These are phyloP conservation scores for Arabis alpina DNA, from an alignment of 345 rosid genomes.

Conservation along the genomic window DNA sequence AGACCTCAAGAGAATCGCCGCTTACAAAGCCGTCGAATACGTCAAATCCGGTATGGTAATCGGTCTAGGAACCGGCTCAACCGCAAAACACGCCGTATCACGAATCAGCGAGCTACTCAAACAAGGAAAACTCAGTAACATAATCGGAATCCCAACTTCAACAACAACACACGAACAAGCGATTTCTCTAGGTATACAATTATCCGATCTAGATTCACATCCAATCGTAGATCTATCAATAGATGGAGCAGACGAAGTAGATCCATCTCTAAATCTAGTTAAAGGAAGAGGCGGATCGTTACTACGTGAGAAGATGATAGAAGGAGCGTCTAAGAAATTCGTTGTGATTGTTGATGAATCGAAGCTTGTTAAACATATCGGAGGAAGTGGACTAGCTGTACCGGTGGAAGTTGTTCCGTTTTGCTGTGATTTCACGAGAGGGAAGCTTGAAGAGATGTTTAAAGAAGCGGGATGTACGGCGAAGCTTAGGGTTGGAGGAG, in stretches of 20 bases:
- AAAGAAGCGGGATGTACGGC: slow-evolving; percentile 66
- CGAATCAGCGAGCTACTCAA: slow-evolving; percentile 80
- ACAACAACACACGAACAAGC: slow-evolving; percentile 79
- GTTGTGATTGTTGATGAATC: slow-evolving; percentile 78
- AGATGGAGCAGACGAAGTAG: slow-evolving; percentile 99
- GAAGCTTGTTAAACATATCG: slow-evolving; percentile 62
- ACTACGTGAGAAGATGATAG: slow-evolving; percentile 91
- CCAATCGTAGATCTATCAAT: slow-evolving; percentile 81
- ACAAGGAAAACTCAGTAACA: slow-evolving; percentile 68
- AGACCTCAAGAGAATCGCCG: slow-evolving; percentile 77
- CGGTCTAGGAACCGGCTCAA: slow-evolving; percentile 97
- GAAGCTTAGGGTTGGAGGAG: slow-evolving; percentile 49
- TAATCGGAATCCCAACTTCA: slow-evolving; percentile 88
- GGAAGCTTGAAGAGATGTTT: slow-evolving; percentile 59
- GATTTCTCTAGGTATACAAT: slow-evolving; percentile 74
- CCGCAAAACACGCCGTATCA: slow-evolving; percentile 87
- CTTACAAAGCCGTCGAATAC: slow-evolving; percentile 88
- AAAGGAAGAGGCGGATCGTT: slow-evolving; percentile 95
- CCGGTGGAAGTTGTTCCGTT: slow-evolving; percentile 89
- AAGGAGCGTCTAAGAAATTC: slow-evolving; percentile 73
- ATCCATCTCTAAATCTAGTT: slow-evolving; percentile 70
- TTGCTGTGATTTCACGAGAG: slow-evolving; percentile 72
- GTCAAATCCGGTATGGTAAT: slow-evolving; percentile 95
- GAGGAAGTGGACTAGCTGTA: slow-evolving; percentile 77
- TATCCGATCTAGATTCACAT: slow-evolving; percentile 76